Evolutionary conservation across 192 early-diverging fungal genomes (phyloP).

Genomic region (Coemansia nantahalensis): DNA sequence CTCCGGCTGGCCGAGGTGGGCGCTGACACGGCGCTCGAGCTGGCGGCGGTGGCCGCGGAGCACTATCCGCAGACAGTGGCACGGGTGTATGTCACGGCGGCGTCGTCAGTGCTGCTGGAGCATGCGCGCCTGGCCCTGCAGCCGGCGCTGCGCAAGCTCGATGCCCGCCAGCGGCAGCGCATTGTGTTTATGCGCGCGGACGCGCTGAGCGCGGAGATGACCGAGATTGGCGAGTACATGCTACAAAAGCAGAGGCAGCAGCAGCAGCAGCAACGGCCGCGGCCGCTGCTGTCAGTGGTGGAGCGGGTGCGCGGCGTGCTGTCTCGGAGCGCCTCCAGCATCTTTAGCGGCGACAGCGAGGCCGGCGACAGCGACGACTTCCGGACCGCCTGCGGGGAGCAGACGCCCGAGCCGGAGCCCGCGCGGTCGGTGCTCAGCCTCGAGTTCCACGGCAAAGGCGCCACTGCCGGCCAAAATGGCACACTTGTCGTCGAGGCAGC

Average conservation of each 20-base stretch:
- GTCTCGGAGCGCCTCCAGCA: slow-evolving; percentile 9
- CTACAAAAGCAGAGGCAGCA: background rate
- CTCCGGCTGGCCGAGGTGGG: slow-evolving; percentile 27
- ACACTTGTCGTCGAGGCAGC: background rate
- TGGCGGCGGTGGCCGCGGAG: slow-evolving; percentile 1
- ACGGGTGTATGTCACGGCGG: slow-evolving; percentile 34
- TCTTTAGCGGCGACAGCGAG: slow-evolving; percentile 7
- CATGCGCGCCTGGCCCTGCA: slow-evolving; percentile 31
- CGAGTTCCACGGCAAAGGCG: background rate
- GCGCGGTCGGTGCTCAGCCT: background rate
- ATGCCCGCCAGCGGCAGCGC: background rate
- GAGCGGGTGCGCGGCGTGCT: slow-evolving; percentile 6
- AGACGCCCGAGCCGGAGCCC: too few relatives aligned
- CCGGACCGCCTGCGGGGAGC: slow-evolving; percentile 17
- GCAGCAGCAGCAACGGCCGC: background rate
- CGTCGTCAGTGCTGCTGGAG: slow-evolving; percentile 39
- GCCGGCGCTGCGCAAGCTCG: slow-evolving; percentile 13
- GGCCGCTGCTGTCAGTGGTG: background rate
- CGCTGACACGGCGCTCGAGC: background rate
- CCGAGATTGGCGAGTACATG: background rate
- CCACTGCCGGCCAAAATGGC: background rate
- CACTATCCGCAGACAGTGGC: slow-evolving; percentile 26
- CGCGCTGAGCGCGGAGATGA: slow-evolving; percentile 2
- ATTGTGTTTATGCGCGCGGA: slow-evolving; percentile 15
- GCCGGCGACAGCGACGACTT: slow-evolving; percentile 32